Base-by-base conservation (phyloP, 1,284 basidiomycete species). In the Cystobasidium pallidum region DNA sequence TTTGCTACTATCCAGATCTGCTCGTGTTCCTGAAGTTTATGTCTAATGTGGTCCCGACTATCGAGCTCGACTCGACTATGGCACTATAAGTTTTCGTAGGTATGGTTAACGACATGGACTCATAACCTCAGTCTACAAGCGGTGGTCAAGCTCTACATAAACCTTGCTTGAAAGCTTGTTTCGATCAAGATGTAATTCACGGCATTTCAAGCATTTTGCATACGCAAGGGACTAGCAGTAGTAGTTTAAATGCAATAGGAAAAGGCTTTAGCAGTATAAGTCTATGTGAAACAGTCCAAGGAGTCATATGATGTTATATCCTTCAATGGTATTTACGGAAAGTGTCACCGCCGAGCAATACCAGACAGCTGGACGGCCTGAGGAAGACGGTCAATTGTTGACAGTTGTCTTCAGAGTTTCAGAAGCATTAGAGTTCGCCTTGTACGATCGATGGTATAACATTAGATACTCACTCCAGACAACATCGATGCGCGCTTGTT, bases 11-110 rank as follows among this genome's bases (percentile, higher is more conserved):
- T 15, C 26, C 41, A 52, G 36, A 77, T 66, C 49, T 75, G 32
- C 73, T 77, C 62, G 75, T 77, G 17, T 95, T 96, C 86, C 87
- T 96, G 84, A 97, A 96, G 85, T 96, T 96, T 82, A 94, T 96
- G 80, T 92, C 92, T 17, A 90, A 89, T 55, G 92, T 92, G 80
- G 91, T 84, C 6, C 94, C 94, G 28, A 96, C 94, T 43, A 96
- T 97, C 80, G 94, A 97, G 83, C 82, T 72, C n/a, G 77, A 78
- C 58, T 32, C 54, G 1, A 57, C 54, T n/a, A 57, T 57, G 54
- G 54, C 54, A 19, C 36, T 57, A 21, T 57, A 34, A 19, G 11
- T 45, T 19, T 11, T 41, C 39, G 15, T 41, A 8, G 8, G 15
- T 7, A 41, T 41, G 7, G 39, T 41, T 41, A 41, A 8, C 15